Evolutionary conservation across 2,329 filamentous ascomycete genomes (phyloP).

Genomic region (Hymenoscyphus repandus): DNA sequence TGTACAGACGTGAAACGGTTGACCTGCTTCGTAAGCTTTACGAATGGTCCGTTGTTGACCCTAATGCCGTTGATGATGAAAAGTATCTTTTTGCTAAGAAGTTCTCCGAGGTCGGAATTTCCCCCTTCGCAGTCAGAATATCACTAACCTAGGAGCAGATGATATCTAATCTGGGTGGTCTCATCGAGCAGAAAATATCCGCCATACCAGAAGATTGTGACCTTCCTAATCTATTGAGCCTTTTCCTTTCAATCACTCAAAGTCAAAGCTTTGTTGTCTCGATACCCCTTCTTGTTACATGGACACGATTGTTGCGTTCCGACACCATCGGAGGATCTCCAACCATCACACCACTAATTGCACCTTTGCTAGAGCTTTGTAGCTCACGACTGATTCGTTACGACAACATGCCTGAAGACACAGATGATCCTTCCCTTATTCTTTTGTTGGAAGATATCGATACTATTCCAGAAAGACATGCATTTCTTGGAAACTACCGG

Average conservation of each 20-base stretch:
- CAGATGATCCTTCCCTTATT: constrained; percentile 70
- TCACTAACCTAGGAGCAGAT: constrained; percentile 47
- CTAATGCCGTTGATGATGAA: constrained; percentile 80
- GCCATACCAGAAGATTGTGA: constrained; percentile 61
- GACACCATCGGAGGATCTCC: constrained; percentile 62
- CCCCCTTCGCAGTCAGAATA: neutral
- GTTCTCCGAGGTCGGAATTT: constrained; percentile 69
- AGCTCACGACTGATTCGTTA: constrained; percentile 81
- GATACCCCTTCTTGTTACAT: constrained; percentile 85
- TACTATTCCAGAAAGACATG: constrained; percentile 86
- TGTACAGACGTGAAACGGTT: constrained; percentile 70
- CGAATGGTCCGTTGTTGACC: constrained; percentile 73
- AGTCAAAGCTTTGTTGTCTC: constrained; percentile 88
- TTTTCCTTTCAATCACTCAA: constrained; percentile 74
- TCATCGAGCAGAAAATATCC: constrained; percentile 71
- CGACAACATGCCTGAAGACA: constrained; percentile 78
- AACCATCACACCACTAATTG: constrained; percentile 58
- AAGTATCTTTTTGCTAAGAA: constrained; percentile 93
- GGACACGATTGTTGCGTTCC: constrained; percentile 76
- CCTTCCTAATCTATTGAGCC: constrained; percentile 68
- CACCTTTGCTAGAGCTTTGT: constrained; percentile 74
- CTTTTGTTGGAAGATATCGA: constrained; percentile 93
- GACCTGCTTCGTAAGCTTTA: constrained; percentile 68
- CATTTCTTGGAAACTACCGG: constrained; percentile 92
- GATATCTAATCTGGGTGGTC: constrained; percentile 78